A percentile compares a stretch with the other conserved stretches of the same genome.
phyloP scores from a whole-genome alignment of 2,329 filamentous ascomycete genomes.

The Fusarium napiforme region DNA sequence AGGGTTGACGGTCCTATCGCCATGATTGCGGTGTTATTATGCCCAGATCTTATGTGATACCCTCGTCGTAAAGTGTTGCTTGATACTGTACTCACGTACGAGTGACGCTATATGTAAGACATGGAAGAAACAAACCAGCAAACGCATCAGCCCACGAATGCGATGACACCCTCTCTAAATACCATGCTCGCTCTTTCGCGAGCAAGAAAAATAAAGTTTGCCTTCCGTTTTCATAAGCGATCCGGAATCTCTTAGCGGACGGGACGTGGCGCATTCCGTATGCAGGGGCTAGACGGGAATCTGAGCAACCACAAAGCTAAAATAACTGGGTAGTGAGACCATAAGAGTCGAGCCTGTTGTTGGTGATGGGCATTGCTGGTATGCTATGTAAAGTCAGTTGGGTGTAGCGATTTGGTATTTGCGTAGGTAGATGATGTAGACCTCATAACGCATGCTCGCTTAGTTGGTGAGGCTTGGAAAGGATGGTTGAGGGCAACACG shows the following conservation, averaged over 20 bases:
- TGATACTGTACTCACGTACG: background rate
- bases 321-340: background rate
- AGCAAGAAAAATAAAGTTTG: background rate
- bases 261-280: background rate
- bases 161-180: background rate
- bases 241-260: background rate
- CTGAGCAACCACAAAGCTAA: background rate
- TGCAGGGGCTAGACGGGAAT: background rate
- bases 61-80: background rate
- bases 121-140: background rate
- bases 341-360: background rate
- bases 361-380: background rate
- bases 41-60: background rate
- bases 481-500: background rate
- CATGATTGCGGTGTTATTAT: background rate
- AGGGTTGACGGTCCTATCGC: conserved; percentile 8
- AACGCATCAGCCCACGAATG: background rate
- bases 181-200: background rate
- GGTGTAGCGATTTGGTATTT: background rate
- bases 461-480: background rate
- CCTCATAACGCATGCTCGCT: background rate
- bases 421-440: background rate
- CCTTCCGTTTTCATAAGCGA: background rate
- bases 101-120: background rate
- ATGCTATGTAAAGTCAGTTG: background rate